These are phyloP conservation scores for Fusarium siculi DNA, from an alignment of 2,329 filamentous ascomycete species.

Conservation along the genomic window DNA sequence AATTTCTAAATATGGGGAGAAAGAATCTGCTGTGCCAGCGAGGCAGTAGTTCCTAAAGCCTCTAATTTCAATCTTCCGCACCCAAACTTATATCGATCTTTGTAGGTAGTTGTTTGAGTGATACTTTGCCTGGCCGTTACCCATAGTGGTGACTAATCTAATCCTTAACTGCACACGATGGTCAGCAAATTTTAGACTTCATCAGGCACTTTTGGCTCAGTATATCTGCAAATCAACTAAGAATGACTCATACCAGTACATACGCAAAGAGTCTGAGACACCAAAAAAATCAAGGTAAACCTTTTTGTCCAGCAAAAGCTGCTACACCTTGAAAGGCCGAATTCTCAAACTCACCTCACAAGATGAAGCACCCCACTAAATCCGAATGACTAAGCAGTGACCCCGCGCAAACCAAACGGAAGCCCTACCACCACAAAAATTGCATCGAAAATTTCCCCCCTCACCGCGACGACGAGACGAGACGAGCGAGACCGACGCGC, in stretches of 20 bases:
- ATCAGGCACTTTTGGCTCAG: conserved; percentile 17
- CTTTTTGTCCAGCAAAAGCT: conserved; percentile 6
- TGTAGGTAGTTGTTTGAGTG: conserved; percentile 16
- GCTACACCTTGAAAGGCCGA: conserved; percentile 15
- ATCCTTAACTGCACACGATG: conserved; percentile 15
- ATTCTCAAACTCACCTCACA: conserved; percentile 13
- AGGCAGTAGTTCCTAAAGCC: neutral
- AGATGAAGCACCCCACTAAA: conserved; percentile 45
- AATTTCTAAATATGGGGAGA: conserved; percentile 11
- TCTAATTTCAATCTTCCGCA: conserved; percentile 10
- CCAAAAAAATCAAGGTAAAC: conserved; percentile 9
- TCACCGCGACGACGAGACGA: conserved; percentile 46
- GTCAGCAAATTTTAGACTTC: conserved; percentile 31
- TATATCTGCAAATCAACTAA: conserved; percentile 34
- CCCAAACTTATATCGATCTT: conserved; percentile 1
- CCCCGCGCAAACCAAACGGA: conserved; percentile 47
- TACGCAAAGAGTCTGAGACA: conserved; percentile 14
- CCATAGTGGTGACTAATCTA: conserved; percentile 43
- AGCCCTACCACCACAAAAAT: conserved; percentile 53
- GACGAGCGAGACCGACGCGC: conserved; percentile 40
- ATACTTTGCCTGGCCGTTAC: conserved; percentile 19
- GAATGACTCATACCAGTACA: conserved; percentile 42
- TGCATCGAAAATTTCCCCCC: conserved; percentile 49
- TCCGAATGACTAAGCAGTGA: conserved; percentile 12
- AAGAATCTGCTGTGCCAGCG: neutral